Evolutionary conservation across 768 basidiomycete genomes (phyloP).

Genomic region (Tricholoma sp.): DNA sequence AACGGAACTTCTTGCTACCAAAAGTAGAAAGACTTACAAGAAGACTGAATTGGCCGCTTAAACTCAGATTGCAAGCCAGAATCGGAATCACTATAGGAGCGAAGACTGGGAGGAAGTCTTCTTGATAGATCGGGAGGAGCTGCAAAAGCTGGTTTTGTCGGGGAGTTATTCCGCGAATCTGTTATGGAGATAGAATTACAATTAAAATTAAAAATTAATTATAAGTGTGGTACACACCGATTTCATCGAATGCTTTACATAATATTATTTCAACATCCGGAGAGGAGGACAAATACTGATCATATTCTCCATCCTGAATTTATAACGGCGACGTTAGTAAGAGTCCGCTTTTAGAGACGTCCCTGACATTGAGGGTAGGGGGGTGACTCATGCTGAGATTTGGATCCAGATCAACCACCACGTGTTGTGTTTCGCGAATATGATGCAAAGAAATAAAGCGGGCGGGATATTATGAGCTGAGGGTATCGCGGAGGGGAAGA

Average conservation of each 20-base stretch:
- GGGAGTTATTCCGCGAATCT: constrained; percentile 5
- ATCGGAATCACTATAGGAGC: background rate
- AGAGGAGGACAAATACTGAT: background rate
- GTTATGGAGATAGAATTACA: background rate
- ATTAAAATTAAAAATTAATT: background rate
- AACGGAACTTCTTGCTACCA: background rate
- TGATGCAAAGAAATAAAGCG: background rate
- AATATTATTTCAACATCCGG: background rate
- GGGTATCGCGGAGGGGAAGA: background rate
- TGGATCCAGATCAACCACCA: background rate
- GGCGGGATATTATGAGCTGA: background rate
- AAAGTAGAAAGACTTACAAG: background rate
- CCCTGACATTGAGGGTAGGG: background rate
- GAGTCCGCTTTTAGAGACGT: background rate
- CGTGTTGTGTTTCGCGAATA: background rate
- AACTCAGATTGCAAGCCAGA: too few relatives aligned
- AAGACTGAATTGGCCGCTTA: background rate
- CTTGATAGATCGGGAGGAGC: too few relatives aligned
- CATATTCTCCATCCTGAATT: background rate
- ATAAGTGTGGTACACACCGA: constrained; percentile 1
- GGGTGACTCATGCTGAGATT: background rate
- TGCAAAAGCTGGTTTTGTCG: background rate
- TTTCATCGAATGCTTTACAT: background rate
- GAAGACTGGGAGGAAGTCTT: too few relatives aligned
- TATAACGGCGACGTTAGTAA: background rate